Base-by-base conservation (phyloP, 257 asterid species). In the Prunella vulgaris region DNA sequence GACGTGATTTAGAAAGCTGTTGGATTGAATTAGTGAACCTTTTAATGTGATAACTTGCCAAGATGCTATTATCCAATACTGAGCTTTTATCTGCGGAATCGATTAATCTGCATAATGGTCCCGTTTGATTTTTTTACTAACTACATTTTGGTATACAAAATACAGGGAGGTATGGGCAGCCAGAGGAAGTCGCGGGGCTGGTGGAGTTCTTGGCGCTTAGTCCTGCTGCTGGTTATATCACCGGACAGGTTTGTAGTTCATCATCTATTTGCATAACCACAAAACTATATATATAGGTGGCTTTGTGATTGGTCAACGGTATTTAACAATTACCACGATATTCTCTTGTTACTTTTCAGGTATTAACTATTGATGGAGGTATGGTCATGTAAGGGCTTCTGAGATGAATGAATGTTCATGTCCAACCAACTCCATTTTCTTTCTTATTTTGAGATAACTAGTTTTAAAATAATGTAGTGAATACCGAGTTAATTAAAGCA, bases 331-430 rank as follows among this genome's bases (percentile, higher is more conserved):
- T n/a, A 53, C 33, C 33, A 17, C 18, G 40, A 4, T 54, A 4
- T 28, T 7, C 38, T 70, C 28, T 60, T 13, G 21, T 53, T 25
- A 40, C 49, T 37, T n/a, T 62, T 71, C 88, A 93, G 96, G 95
- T 90, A 74, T 62, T 90, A 53, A 85, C 93, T 69, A 88, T 93
- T 70, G 98, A 93, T 75, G 97, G 98, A 54, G 98, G 98, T 63
- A 85, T 93, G 98, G 96, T 93, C 69, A 90, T 93, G 97, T 93
- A 65, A 86, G 86, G 25, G 67, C 63, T 40, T 40, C 58, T 27
- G 63, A 54, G 40, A 54, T 40, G 28, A n/a, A 30, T 58, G 24
- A 24, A 60, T 1, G 59, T 7, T 42, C n/a, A 20, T 44, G 60
- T 37, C 57, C 38, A 3, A 12, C 15, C 24, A 42, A 59, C 56